phyloP scores from a whole-genome alignment of 768 basidiomycete genomes.

The Suillus paluster region DNA sequence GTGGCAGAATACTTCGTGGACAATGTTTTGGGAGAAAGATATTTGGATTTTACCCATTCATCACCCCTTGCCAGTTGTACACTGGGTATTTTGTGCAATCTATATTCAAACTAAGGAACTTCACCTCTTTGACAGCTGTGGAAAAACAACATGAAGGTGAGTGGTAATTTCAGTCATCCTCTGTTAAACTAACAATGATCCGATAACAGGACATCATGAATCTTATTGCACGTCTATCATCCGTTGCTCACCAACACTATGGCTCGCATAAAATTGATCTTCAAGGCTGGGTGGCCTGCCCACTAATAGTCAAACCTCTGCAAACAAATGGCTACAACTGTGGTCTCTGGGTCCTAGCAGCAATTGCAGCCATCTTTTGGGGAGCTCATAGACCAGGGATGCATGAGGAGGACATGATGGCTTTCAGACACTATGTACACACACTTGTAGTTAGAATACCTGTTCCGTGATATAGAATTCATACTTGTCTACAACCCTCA shows the following conservation, averaged over 20 bases:
- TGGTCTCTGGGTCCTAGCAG: slow-evolving; percentile 7
- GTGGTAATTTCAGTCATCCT: background rate
- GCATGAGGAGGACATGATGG: slow-evolving; percentile 16
- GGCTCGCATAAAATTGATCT: slow-evolving; percentile 3
- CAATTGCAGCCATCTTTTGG: background rate
- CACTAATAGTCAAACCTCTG: background rate
- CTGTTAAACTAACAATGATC: background rate
- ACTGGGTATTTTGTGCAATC: slow-evolving; percentile 38
- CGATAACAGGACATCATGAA: slow-evolving; percentile 12
- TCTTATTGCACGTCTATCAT: background rate
- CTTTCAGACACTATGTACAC: slow-evolving; percentile 12
- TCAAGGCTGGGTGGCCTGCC: slow-evolving; percentile 9
- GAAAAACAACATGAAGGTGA: slow-evolving; percentile 7
- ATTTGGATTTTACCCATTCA: slow-evolving; percentile 45
- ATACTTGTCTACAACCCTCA: background rate
- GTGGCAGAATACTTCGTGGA: slow-evolving; percentile 21
- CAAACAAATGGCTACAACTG: slow-evolving; percentile 7
- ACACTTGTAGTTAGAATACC: slow-evolving; percentile 8
- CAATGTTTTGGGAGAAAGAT: slow-evolving; percentile 33
- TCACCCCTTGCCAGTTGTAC: slow-evolving; percentile 17
- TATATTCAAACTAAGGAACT: background rate
- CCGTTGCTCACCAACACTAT: background rate
- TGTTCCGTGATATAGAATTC: background rate
- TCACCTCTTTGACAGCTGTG: slow-evolving; percentile 20
- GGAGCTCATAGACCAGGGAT: slow-evolving; percentile 11